Evolutionary conservation across 768 basidiomycete genomes (phyloP).

Genomic region (Ramaria rubella): DNA sequence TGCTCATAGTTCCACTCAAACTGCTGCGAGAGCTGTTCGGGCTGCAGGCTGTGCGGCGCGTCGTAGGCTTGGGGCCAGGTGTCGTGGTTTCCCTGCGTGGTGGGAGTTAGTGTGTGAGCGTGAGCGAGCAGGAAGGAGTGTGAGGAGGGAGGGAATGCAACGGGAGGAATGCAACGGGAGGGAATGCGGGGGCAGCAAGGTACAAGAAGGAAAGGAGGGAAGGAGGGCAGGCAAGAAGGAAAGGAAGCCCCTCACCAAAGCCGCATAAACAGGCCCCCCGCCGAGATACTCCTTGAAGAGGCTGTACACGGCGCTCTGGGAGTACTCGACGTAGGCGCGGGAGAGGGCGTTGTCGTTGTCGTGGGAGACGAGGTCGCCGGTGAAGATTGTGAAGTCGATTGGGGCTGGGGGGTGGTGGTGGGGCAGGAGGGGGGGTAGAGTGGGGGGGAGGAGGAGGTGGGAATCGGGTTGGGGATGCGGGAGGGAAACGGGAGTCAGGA

Average conservation of each 20-base stretch:
- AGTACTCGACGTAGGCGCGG: slow-evolving; percentile 9
- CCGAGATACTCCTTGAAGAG: slow-evolving; percentile 18
- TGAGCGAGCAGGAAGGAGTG: too few relatives aligned
- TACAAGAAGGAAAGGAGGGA: too few relatives aligned
- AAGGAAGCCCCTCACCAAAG: slow-evolving; percentile 11
- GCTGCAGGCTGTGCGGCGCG: slow-evolving; percentile 6
- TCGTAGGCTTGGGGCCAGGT: slow-evolving; percentile 11
- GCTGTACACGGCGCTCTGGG: slow-evolving; percentile 15
- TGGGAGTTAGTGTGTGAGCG: too few relatives aligned
- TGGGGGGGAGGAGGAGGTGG: too few relatives aligned
- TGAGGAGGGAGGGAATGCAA: too few relatives aligned
- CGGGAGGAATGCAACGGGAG: neutral
- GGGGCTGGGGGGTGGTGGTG: too few relatives aligned
- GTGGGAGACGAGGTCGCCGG: slow-evolving; percentile 23
- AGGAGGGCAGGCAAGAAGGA: too few relatives aligned
- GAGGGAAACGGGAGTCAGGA: too few relatives aligned
- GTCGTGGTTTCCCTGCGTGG: slow-evolving; percentile 8
- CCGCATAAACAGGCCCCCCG: slow-evolving; percentile 21
- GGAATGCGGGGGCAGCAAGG: too few relatives aligned
- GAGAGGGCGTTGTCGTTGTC: slow-evolving; percentile 20
- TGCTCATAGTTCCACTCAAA: slow-evolving; percentile 10
- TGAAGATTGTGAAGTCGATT: slow-evolving; percentile 21
- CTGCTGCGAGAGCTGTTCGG: slow-evolving; percentile 2
- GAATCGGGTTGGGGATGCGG: too few relatives aligned
- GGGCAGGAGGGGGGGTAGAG: too few relatives aligned